Conservation (phyloP, 306 rosid genomes). For the Dryas alaskensis region DNA sequence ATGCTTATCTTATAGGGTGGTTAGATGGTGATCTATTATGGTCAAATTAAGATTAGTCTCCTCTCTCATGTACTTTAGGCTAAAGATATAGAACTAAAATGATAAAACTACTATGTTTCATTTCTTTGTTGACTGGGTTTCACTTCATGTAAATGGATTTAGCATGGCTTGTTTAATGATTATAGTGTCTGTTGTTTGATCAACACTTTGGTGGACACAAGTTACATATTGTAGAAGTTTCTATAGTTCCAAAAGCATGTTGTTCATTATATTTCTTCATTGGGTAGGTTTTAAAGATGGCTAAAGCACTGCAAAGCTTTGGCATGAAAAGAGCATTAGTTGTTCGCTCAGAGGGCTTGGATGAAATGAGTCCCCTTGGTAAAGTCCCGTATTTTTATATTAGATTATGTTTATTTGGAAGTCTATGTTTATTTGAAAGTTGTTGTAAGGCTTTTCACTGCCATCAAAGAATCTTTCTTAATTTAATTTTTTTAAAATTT, state of each 20-base stretch:
- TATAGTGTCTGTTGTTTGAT: neutral
- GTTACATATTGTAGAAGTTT: neutral
- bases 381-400: conserved; percentile 23
- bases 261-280: conserved; percentile 17
- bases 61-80: neutral
- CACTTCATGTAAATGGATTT: neutral
- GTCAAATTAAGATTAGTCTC: neutral
- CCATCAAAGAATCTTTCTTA: neutral
- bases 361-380: conserved; percentile 98
- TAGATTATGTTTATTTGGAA: conserved; percentile 16
- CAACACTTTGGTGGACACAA: neutral
- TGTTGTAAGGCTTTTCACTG: neutral
- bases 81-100: neutral
- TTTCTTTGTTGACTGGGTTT: neutral
- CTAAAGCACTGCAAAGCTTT: conserved; percentile 55
- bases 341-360: conserved; percentile 94
- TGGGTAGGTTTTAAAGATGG: conserved; percentile 82
- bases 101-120: neutral
- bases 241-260: neutral
- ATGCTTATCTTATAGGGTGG: neutral
- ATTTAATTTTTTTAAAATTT: neutral
- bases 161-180: neutral
- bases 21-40: neutral
- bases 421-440: no score
- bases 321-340: conserved; percentile 50